Evolutionary conservation across 2,329 filamentous ascomycete genomes (phyloP).

Genomic region (Venturia pyrina): DNA sequence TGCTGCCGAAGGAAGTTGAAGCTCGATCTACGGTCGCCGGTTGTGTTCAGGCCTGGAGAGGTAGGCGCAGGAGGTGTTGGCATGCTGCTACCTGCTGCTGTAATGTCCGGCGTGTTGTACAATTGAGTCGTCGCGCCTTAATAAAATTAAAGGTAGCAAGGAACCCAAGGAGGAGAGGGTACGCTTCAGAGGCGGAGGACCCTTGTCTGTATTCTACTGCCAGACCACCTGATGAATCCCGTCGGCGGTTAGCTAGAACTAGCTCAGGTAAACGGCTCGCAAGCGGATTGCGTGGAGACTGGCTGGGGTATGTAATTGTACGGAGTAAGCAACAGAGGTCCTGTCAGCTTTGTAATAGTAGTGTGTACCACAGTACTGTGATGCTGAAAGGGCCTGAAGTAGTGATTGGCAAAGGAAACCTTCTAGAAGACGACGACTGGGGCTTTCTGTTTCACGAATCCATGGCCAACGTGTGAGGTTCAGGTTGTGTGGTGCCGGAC

Average conservation of each 20-base stretch:
- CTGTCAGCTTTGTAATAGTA: too few species aligned
- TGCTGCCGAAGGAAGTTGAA: conserved; percentile 29
- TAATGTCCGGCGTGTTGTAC: not conserved
- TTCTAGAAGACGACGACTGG: too few species aligned
- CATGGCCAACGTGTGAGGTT: not conserved
- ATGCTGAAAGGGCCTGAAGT: too few species aligned
- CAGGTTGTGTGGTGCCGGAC: too few species aligned
- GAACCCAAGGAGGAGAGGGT: not conserved
- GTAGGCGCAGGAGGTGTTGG: not conserved
- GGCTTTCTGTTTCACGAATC: not conserved
- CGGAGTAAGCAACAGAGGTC: not conserved
- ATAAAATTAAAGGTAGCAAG: not conserved
- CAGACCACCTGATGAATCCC: not conserved
- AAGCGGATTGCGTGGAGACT: not conserved
- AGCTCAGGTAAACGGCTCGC: not conserved
- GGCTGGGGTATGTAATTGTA: not conserved
- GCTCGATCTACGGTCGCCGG: conserved; percentile 18
- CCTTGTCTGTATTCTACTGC: too few species aligned
- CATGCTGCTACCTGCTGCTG: not conserved
- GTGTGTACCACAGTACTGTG: too few species aligned
- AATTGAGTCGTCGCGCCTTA: not conserved
- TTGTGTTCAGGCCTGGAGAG: not conserved
- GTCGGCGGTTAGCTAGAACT: not conserved
- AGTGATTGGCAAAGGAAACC: too few species aligned
- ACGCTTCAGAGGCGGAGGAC: not conserved